A percentile compares a stretch with the other conserved stretches of the same genome.
These are phyloP conservation scores for Pichia heedii DNA, from an alignment of 805 yeast genomes.

Conservation along the genomic window DNA sequence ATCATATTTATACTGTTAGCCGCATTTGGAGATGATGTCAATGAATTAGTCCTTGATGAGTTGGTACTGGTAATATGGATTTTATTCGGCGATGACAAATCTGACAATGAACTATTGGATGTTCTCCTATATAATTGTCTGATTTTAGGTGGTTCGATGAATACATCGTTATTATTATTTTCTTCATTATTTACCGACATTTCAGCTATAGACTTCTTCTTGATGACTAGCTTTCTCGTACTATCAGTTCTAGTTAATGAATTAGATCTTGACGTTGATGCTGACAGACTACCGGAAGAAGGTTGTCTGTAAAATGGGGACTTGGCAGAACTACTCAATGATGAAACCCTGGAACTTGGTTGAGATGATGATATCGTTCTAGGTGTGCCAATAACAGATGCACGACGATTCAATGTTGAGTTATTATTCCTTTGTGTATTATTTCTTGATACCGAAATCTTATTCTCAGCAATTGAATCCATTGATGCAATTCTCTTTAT, in stretches of 20 bases:
- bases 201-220: neutral
- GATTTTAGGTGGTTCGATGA: conserved; percentile 8
- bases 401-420: neutral
- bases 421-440: neutral
- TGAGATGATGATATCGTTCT: neutral
- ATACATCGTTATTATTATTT: neutral
- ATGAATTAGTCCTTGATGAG: conserved; percentile 4
- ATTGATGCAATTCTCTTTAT: neutral
- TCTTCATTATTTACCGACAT: neutral
- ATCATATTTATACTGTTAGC: neutral
- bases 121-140: conserved; percentile 1
- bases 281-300: neutral
- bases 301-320: conserved; percentile 2
- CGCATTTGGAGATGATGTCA: conserved; percentile 1
- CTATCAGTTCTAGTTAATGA: conserved; percentile 6
- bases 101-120: conserved; percentile 1
- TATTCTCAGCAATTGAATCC: neutral
- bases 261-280: conserved; percentile 1
- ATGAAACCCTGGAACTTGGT: neutral
- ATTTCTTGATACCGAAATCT: neutral
- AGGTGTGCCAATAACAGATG: neutral
- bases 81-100: neutral
- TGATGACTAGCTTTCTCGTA: neutral
- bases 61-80: neutral
- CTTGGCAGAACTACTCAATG: neutral